Evolutionary conservation across 495 filamentous ascomycete genomes (phyloP), one percentile per base, ranked within the genome.

Genomic region (Aspergillus mulundensis): DNA sequence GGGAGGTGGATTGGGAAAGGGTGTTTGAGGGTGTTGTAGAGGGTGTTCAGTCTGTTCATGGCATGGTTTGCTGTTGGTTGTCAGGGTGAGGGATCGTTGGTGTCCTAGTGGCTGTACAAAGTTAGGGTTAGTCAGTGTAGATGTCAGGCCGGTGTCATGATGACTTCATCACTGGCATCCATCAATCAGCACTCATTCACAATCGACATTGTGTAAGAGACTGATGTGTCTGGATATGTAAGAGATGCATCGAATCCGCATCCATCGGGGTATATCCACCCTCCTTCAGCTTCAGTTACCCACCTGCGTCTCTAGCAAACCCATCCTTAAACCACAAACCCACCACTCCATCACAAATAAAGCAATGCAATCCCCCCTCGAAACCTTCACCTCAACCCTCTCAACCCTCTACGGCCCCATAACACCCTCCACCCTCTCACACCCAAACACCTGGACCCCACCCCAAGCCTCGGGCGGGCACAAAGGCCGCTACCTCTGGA

Each of bases 401-500:
- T 60, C 72, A 59, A 67, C 74, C 7, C 21, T 78, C 21, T 78
- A 78, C 45, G 73, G 73, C 21, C 63, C 57, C 32, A 64, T 76
- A 56, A 54, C 56, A 12, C 48, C 48, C 10, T 14, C 19, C 55
- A 45, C 55, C 32, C 70, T 75, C 49, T 53, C 68, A 6, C 70
- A 73, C 2, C 45, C 53, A 16, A n/a, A n/a, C n/a, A 54, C 59
- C 52, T 72, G 79, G 79, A 71, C 56, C 7, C 76, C 77, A 8
- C 77, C 78, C 0, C 75, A 71, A 0, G 72, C 70, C 30, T 79
- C 81, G 0, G 84, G 80, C n/a, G 84, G 83, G 10, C 82, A 86
- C 57, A 73, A 67, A n/a, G 85, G 85, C 32, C 76, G 85, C 18
- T 87, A 87, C 61, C 74, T 87, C 28, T 87, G 84, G 85, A 86